Conservation (phyloP, 352 stramenopile species). For the Pythium apleroticum region DNA sequence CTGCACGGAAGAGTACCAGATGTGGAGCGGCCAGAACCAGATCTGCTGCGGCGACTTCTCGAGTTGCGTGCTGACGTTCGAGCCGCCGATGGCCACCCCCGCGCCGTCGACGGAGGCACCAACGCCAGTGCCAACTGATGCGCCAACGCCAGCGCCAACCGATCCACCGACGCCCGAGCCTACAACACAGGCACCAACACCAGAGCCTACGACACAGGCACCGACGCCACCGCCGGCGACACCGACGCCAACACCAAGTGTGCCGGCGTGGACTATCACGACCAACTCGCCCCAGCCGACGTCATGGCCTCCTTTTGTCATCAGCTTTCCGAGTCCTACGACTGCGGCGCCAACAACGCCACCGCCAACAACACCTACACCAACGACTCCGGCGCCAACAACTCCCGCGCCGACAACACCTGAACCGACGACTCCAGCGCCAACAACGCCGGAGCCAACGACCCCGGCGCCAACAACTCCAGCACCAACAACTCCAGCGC, state of each 20-base stretch:
- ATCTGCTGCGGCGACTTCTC: slow-evolving; percentile 45
- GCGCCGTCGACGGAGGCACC: slow-evolving; percentile 8
- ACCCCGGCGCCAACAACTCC: neutral
- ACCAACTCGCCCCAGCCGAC: neutral
- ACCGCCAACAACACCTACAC: neutral
- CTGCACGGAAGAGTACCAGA: slow-evolving; percentile 34
- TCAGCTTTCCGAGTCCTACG: slow-evolving; percentile 5
- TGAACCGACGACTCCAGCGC: neutral
- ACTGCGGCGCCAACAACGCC: neutral
- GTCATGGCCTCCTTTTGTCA: slow-evolving; percentile 11
- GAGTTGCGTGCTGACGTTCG: slow-evolving; percentile 41
- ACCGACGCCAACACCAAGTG: neutral
- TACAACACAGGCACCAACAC: neutral
- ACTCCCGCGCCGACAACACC: slow-evolving; percentile 2
- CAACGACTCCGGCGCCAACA: neutral
- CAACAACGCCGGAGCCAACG: neutral
- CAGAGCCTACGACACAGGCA: neutral
- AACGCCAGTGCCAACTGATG: slow-evolving; percentile 1
- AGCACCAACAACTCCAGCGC: neutral
- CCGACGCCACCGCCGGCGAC: slow-evolving; percentile 10
- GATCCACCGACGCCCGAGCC: slow-evolving; percentile 1
- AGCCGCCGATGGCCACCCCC: slow-evolving; percentile 32
- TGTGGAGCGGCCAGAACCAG: slow-evolving; percentile 47
- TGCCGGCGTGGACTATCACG: slow-evolving; percentile 3
- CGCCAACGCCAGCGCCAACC: slow-evolving; percentile 8